Evolutionary conservation across 2,329 filamentous ascomycete genomes (phyloP).

Genomic region (Aureobasidium sp.): DNA sequence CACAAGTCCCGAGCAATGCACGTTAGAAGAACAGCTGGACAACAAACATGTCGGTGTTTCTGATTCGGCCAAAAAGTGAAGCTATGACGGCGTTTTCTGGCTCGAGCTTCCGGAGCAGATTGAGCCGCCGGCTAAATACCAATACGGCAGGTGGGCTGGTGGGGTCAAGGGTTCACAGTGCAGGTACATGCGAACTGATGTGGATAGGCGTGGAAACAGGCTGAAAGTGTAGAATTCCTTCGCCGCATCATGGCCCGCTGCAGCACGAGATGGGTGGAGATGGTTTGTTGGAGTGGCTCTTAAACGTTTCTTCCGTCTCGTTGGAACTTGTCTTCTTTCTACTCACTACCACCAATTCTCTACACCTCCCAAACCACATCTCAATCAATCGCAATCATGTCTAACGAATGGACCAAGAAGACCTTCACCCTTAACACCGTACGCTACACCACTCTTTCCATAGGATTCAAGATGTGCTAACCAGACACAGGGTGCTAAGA

Average conservation of each 20-base stretch:
- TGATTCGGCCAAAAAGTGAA: conserved; percentile 7
- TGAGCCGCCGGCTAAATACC: conserved; percentile 5
- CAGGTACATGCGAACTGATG: conserved; percentile 3
- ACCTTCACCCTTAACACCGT: conserved; percentile 51
- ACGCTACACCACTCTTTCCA: conserved; percentile 1
- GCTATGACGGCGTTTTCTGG: conserved; percentile 12
- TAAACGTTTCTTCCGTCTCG: conserved; percentile 1
- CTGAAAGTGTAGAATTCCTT: conserved; percentile 1
- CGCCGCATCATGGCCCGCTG: conserved; percentile 4
- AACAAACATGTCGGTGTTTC: neutral
- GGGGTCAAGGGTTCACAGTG: neutral
- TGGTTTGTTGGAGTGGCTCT: neutral
- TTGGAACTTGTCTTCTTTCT: neutral
- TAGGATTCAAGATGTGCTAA: conserved; percentile 14
- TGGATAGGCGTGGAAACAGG: conserved; percentile 2
- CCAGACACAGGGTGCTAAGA: conserved; percentile 66
- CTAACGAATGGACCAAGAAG: conserved; percentile 32
- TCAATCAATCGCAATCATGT: conserved; percentile 19
- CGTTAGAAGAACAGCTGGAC: neutral
- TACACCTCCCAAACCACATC: neutral
- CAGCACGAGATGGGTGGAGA: conserved; percentile 3
- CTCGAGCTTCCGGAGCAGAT: neutral
- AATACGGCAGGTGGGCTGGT: neutral
- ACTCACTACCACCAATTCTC: conserved; percentile 3
- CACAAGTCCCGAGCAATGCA: neutral